Conservation (phyloP, 1,284 basidiomycete genomes). For the Papiliotrema nemorosa region DNA sequence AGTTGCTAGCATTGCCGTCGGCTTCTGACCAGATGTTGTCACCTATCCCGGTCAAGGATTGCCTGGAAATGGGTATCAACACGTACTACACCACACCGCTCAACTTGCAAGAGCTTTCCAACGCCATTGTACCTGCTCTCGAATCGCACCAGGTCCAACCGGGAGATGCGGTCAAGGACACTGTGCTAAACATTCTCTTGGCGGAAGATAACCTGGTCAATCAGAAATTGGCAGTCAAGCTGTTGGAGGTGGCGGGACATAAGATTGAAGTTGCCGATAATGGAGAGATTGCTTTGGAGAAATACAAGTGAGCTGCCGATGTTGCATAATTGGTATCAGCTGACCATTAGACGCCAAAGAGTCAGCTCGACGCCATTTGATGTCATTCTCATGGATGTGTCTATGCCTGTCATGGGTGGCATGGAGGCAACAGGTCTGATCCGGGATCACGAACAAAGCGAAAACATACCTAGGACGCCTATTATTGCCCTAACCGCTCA, state of each 20-base stretch:
- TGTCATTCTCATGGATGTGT: constrained; percentile 95
- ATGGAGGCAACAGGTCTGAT: constrained; percentile 55
- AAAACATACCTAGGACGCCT: constrained; percentile 70
- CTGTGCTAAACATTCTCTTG: constrained; percentile 87
- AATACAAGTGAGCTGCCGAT: constrained; percentile 31
- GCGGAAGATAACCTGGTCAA: constrained; percentile 98
- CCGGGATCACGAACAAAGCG: constrained; percentile 68
- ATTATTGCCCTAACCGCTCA: constrained; percentile 85
- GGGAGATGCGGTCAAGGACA: constrained; percentile 72
- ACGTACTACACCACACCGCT: constrained; percentile 73
- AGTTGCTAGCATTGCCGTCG: constrained; percentile 42
- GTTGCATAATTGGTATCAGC: no score
- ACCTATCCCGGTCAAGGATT: constrained; percentile 49
- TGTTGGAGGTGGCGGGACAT: constrained; percentile 95
- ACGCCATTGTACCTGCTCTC: constrained; percentile 88
- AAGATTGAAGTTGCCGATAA: constrained; percentile 97
- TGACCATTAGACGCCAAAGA: constrained; percentile 22
- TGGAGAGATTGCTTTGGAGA: constrained; percentile 60
- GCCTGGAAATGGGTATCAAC: constrained; percentile 49
- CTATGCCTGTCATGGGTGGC: constrained; percentile 80
- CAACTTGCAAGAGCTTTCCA: constrained; percentile 80
- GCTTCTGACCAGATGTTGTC: constrained; percentile 40
- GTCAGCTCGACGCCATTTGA: constrained; percentile 63
- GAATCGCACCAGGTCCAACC: constrained; percentile 88
- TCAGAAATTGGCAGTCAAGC: constrained; percentile 88